Conservation (phyloP, 345 rosid genomes). For the Rubroshorea leprosula region DNA sequence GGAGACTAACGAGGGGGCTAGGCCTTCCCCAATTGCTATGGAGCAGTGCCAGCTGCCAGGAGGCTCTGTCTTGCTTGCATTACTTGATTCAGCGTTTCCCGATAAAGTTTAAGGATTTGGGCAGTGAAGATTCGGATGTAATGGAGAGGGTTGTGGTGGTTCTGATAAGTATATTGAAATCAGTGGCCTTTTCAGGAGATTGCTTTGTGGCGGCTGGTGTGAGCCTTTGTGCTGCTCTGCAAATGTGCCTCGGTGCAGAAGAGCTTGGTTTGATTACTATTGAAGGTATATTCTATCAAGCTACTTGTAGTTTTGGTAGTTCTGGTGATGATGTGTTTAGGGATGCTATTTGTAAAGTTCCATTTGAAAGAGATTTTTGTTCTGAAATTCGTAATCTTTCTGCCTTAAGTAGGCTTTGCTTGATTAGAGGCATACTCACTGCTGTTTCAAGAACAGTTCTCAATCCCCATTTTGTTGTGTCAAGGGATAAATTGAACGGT, state of each 20-base stretch:
- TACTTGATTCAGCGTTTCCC: slow-evolving; percentile 90
- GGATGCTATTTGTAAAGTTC: slow-evolving; percentile 48
- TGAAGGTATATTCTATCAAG: slow-evolving; percentile 52
- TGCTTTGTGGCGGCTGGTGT: slow-evolving; percentile 95
- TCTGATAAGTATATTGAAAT: slow-evolving; percentile 55
- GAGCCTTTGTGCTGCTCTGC: slow-evolving; percentile 74
- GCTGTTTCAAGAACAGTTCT: slow-evolving; percentile 72
- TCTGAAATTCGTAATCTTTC: slow-evolving; percentile 52
- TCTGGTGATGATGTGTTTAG: slow-evolving; percentile 22
- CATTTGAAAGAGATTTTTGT: slow-evolving; percentile 54
- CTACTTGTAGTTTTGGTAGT: slow-evolving; percentile 21
- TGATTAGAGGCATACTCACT: slow-evolving; percentile 95
- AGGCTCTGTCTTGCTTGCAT: slow-evolving; percentile 81
- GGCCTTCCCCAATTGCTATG: slow-evolving; percentile 87
- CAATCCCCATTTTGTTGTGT: slow-evolving; percentile 43
- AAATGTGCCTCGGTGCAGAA: slow-evolving; percentile 57
- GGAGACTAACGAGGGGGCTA: slow-evolving; percentile 52
- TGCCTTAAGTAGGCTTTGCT: slow-evolving; percentile 75
- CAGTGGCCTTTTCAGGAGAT: slow-evolving; percentile 68
- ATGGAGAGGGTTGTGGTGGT: slow-evolving; percentile 56
- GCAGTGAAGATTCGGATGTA: slow-evolving; percentile 32
- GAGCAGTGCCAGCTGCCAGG: slow-evolving; percentile 98
- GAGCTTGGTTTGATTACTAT: slow-evolving; percentile 69
- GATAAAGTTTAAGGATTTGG: slow-evolving; percentile 35
- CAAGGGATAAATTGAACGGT: slow-evolving; percentile 19